These are phyloP conservation scores for Heterobasidion parviporum DNA, from an alignment of 1,284 basidiomycete species.

Conservation along the genomic window DNA sequence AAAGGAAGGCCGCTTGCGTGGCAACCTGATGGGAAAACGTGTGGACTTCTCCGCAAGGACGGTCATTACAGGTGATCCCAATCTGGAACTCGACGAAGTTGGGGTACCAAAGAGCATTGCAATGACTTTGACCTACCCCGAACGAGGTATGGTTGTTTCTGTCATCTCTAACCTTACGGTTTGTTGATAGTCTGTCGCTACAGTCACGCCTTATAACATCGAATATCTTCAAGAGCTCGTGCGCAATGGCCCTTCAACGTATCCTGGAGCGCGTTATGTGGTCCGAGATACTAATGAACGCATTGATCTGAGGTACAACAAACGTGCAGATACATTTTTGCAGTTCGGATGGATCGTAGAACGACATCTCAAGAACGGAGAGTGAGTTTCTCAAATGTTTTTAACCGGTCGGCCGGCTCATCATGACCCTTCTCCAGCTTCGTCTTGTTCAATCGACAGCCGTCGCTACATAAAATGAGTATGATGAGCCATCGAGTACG, in stretches of 20 bases:
- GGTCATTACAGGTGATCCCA: conserved; percentile 99
- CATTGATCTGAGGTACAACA: conserved; percentile 95
- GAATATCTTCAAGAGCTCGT: conserved; percentile 92
- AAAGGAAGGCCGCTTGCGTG: conserved; percentile 96
- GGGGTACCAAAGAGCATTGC: conserved; percentile 97
- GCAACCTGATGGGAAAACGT: conserved; percentile 99
- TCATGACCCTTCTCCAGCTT: conserved; percentile 41
- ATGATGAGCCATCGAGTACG: conserved; percentile 99
- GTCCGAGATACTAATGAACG: conserved; percentile 97
- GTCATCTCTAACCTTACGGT: background rate
- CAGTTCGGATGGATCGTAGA: conserved; percentile 99
- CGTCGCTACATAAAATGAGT: conserved; percentile 99
- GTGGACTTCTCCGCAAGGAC: conserved; percentile 99
- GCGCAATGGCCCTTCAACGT: conserved; percentile 92
- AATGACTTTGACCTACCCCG: conserved; percentile 97
- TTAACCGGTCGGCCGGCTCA: background rate
- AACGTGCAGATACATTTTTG: conserved; percentile 94
- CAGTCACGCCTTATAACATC: conserved; percentile 98
- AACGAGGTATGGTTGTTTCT: conserved; percentile 60
- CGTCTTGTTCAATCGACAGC: conserved; percentile 97
- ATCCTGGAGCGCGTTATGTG: conserved; percentile 96
- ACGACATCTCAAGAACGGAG: conserved; percentile 94
- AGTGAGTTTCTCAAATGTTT: conserved; percentile 48
- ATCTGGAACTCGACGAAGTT: conserved; percentile 93
- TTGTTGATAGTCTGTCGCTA: background rate